Evolutionary conservation across 2,329 filamentous ascomycete genomes (phyloP), one percentile per base, ranked within the genome.

Genomic region (Cladosporium sp.): DNA sequence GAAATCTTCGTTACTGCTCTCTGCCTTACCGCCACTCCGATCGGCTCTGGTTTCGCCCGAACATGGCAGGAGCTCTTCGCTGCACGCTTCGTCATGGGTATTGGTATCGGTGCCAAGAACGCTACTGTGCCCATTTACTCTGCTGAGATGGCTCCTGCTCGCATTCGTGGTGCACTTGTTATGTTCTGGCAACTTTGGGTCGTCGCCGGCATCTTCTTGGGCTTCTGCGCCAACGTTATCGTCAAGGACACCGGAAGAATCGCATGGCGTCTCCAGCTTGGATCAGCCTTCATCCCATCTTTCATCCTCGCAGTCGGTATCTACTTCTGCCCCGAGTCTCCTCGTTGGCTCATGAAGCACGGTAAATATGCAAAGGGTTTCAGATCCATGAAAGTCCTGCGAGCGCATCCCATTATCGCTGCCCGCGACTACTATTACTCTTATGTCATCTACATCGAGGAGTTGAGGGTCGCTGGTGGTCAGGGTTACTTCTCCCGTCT

Each of bases 111-210:
- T 10, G 64, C 69, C n/a, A 72, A 72, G 59, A 68, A 68, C 84
- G 64, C 66, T 4, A 79, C 76, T 5, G 75, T 79, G 0, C 77
- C 77, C 0, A 71, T 77, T 52, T 75, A 71, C 55, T 66, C 72
- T 8, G 72, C 74, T 9, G 74, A 75, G 61, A 73, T 71, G 54
- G 80, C 85, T 64, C 73, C 72, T 3, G 69, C 77, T 2, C 75
- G 76, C 3, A 81, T 88, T 54, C 71, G 77, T 9, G 85, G 85
- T 6, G 75, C 87, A 7, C 77, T 94, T 17, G 88, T 92, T 61
- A 93, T 93, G 89, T 86, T 85, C 61, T 93, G 89, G 89, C 87
- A 92, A 73, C 78, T 88, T 71, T 88, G 84, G 83, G 65, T 68
- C 48, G 68, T 69, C 3, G 59, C 62, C 45, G 65, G 68, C 47